Evolutionary conservation across 2,329 filamentous ascomycete genomes (phyloP).

Genomic region (Onygena corvina): DNA sequence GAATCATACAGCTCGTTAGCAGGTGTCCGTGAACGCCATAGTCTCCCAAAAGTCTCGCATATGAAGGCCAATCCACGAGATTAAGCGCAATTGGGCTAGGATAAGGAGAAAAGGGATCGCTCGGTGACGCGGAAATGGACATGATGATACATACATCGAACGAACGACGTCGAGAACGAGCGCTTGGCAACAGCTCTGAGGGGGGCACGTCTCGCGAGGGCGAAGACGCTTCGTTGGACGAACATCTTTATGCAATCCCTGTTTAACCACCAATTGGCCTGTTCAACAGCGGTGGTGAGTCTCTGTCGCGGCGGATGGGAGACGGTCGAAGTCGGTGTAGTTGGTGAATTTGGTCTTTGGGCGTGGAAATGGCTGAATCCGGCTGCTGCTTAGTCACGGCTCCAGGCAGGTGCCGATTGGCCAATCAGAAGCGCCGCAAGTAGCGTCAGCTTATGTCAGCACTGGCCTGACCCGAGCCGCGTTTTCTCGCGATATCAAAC

Average conservation of each 20-base stretch:
- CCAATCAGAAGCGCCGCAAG: neutral
- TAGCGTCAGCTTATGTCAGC: neutral
- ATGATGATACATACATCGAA: slow-evolving; percentile 34
- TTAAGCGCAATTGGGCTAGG: slow-evolving; percentile 8
- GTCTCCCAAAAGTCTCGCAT: neutral
- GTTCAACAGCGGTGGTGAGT: neutral
- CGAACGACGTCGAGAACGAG: slow-evolving; percentile 35
- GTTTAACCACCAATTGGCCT: slow-evolving; percentile 7
- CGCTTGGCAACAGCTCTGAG: slow-evolving; percentile 32
- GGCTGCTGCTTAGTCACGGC: slow-evolving; percentile 12
- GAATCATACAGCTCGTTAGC: slow-evolving; percentile 17
- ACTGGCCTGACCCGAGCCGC: neutral
- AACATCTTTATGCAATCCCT: slow-evolving; percentile 30
- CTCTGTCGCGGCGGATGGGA: neutral
- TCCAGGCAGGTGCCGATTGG: neutral
- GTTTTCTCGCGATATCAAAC: no score
- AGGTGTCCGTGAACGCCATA: no score
- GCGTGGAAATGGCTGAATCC: slow-evolving; percentile 12
- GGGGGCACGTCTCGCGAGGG: slow-evolving; percentile 36
- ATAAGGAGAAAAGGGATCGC: no score
- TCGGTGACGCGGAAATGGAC: slow-evolving; percentile 1
- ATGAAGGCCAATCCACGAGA: slow-evolving; percentile 1
- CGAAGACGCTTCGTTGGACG: slow-evolving; percentile 36
- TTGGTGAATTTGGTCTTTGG: slow-evolving; percentile 5
- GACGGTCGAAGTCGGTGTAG: neutral